phyloP scores from a whole-genome alignment of 768 basidiomycete species.

The Rhizopogon rudus region DNA sequence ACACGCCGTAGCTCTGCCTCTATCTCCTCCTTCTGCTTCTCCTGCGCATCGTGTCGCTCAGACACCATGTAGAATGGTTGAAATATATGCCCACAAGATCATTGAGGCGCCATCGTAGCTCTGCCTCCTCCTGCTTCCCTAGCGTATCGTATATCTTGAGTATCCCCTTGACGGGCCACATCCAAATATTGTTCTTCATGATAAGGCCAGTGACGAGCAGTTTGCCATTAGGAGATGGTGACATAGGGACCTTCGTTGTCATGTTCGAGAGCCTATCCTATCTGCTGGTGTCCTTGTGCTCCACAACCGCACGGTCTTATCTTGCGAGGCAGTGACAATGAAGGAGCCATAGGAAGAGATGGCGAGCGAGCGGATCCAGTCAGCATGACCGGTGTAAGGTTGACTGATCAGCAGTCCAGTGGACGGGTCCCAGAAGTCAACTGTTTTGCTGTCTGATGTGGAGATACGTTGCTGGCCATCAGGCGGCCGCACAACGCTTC shows the following conservation, averaged over 20 bases:
- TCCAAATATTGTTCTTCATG: too few relatives aligned
- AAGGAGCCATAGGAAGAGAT: constrained; percentile 23
- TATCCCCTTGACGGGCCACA: too few relatives aligned
- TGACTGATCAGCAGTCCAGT: constrained; percentile 23
- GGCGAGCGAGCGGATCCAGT: too few relatives aligned
- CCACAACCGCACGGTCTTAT: constrained; percentile 80
- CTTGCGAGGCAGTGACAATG: constrained; percentile 54
- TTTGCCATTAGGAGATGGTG: constrained; percentile 22
- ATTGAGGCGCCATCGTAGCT: too few relatives aligned
- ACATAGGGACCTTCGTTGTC: constrained; percentile 23
- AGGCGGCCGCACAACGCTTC: constrained; percentile 22
- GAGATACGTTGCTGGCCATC: constrained; percentile 4
- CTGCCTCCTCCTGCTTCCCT: too few relatives aligned
- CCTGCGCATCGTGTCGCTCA: too few relatives aligned
- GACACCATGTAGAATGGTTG: too few relatives aligned
- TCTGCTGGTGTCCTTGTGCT: constrained; percentile 22
- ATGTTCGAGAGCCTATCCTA: constrained; percentile 15
- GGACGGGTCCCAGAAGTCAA: constrained; percentile 8
- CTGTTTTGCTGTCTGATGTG: constrained; percentile 10
- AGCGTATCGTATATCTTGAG: too few relatives aligned
- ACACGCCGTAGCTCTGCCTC: too few relatives aligned
- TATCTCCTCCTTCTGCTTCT: too few relatives aligned
- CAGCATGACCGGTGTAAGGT: constrained; percentile 24
- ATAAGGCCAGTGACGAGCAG: background rate
- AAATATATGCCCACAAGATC: too few relatives aligned